Percentiles rank a stretch among this genome's conserved stretches.
phyloP scores from a whole-genome alignment of 169 alveolate genomes.

The Besnoitia besnoiti region DNA sequence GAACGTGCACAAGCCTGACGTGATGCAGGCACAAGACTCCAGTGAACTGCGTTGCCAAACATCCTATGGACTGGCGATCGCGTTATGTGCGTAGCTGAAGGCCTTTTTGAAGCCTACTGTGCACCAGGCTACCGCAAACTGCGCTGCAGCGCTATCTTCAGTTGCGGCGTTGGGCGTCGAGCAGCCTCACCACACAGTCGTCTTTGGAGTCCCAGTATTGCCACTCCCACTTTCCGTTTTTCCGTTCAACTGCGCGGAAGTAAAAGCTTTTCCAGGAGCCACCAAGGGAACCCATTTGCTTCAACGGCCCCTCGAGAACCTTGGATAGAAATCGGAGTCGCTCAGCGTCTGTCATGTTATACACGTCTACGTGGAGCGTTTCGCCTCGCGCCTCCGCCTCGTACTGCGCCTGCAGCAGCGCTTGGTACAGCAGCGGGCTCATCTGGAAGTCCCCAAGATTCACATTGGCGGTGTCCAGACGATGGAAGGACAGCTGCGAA shows the following conservation, averaged over 20 bases:
- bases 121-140: no score
- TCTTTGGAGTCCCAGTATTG: conserved; percentile 68
- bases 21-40: no score
- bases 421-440: conserved; percentile 69
- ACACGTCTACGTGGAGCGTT: conserved; percentile 42
- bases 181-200: conserved; percentile 59
- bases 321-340: conserved; percentile 54
- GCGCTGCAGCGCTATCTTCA: no score
- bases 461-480: conserved; percentile 62
- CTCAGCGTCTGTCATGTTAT: conserved; percentile 56
- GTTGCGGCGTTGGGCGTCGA: no score
- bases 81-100: no score
- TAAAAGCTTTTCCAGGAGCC: conserved; percentile 53
- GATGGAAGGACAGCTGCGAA: conserved; percentile 66
- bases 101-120: no score
- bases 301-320: conserved; percentile 67
- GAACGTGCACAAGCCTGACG: no score
- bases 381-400: conserved; percentile 67
- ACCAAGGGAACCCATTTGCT: conserved; percentile 51
- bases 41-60: no score
- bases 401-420: conserved; percentile 65
- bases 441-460: conserved; percentile 61
- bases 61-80: no score
- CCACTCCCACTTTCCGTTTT: conserved; percentile 69
- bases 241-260: conserved; percentile 58